A percentile compares a stretch with the other conserved stretches of the same genome.
Conservation (phyloP, 2,329 filamentous ascomycete genomes). For the Trichoderma polysporum region DNA sequence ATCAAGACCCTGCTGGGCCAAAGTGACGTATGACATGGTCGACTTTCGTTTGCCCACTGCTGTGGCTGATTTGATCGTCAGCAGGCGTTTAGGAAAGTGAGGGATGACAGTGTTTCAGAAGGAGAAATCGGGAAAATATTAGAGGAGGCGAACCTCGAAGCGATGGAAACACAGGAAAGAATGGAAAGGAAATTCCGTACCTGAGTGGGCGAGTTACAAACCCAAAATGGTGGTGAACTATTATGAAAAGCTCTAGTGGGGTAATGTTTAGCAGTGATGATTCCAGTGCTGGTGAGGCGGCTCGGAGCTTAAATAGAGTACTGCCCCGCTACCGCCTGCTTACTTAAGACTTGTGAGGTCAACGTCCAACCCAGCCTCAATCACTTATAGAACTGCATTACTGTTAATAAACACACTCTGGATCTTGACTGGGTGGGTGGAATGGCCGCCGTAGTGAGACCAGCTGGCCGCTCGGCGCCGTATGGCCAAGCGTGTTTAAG, state of each 20-base stretch:
- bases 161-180: neutral
- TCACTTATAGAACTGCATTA: neutral
- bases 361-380: neutral
- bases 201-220: neutral
- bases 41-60: neutral
- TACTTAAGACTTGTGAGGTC: neutral
- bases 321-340: neutral
- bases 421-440: neutral
- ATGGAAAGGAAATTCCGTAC: neutral
- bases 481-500: neutral
- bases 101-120: neutral
- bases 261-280: neutral
- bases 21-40: conserved; percentile 53
- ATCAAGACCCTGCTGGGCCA: conserved; percentile 62
- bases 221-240: neutral
- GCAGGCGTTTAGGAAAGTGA: neutral
- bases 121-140: neutral
- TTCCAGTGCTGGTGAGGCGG: no score
- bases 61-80: neutral
- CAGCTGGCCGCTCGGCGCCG: neutral
- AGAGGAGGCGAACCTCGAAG: no score
- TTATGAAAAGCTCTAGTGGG: conserved; percentile 33
- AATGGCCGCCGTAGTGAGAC: neutral
- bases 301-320: neutral
- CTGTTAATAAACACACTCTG: neutral